Percentiles rank a stretch among this genome's conserved stretches.
These are phyloP conservation scores for Dictyostelium brefeldianum DNA, from an alignment of 78 protist genomes.

Conservation along the genomic window DNA sequence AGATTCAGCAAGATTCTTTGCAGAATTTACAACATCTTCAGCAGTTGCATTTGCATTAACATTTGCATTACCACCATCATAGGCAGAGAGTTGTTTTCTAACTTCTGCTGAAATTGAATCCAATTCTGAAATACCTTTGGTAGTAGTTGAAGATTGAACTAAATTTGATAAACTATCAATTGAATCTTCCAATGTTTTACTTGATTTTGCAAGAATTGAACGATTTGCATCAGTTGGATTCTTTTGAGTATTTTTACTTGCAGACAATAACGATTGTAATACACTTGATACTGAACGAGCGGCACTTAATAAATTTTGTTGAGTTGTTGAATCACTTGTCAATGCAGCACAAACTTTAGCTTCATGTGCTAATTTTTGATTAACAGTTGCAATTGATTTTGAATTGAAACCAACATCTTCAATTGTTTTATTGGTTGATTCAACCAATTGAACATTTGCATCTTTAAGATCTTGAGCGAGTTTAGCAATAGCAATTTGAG, in stretches of 20 bases:
- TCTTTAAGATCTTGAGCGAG: slow-evolving; percentile 1
- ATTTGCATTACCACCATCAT: slow-evolving; percentile 35
- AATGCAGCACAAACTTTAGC: slow-evolving; percentile 56
- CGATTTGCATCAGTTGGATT: slow-evolving; percentile 42
- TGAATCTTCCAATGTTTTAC: slow-evolving; percentile 26
- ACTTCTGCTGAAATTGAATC: slow-evolving; percentile 34
- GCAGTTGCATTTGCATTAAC: slow-evolving; percentile 62
- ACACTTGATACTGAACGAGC: slow-evolving; percentile 21
- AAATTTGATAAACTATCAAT: slow-evolving; percentile 3
- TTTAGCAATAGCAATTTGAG: slow-evolving; percentile 20
- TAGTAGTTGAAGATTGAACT: slow-evolving; percentile 52
- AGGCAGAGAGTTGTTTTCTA: slow-evolving; percentile 46
- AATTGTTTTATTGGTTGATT: slow-evolving; percentile 23
- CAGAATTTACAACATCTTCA: slow-evolving; percentile 71
- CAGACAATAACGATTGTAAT: slow-evolving; percentile 15
- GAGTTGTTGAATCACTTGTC: slow-evolving; percentile 16
- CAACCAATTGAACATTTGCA: not conserved
- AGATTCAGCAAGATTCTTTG: slow-evolving; percentile 73
- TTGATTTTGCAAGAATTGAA: not conserved
- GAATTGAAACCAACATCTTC: slow-evolving; percentile 44
- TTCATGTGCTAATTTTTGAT: slow-evolving; percentile 17
- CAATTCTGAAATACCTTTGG: slow-evolving; percentile 68
- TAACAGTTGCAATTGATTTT: slow-evolving; percentile 1
- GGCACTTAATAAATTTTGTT: slow-evolving; percentile 39
- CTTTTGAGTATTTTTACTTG: slow-evolving; percentile 44